Evolutionary conservation across 1,284 basidiomycete genomes (phyloP).

Genomic region (Boletellus deceptivus): DNA sequence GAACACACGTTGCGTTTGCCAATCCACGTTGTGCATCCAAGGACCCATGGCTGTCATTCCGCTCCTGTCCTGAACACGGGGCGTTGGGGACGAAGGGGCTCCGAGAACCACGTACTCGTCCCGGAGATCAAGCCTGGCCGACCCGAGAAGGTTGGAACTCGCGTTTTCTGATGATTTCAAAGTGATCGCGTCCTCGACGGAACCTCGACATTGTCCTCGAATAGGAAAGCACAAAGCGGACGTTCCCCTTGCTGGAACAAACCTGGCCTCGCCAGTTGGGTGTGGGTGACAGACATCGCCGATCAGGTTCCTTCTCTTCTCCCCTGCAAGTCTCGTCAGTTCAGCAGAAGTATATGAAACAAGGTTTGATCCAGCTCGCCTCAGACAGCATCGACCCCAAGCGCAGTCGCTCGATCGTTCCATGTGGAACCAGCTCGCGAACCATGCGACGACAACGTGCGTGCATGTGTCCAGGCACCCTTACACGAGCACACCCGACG

Average conservation of each 20-base stretch:
- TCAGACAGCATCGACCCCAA: conserved; percentile 13
- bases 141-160: conserved; percentile 18
- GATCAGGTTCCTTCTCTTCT: conserved; percentile 13
- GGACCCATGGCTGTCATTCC: conserved; percentile 4
- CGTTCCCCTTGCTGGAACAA: conserved; percentile 5
- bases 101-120: conserved; percentile 17
- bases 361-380: conserved; percentile 14
- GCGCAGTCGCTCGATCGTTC: conserved; percentile 12
- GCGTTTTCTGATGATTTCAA: conserved; percentile 13
- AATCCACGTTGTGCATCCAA: conserved; percentile 19
- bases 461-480: conserved; percentile 19
- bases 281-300: conserved; percentile 14
- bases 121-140: conserved; percentile 11
- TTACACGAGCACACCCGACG: background rate
- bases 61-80: conserved; percentile 20
- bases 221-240: conserved; percentile 11
- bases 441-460: conserved; percentile 24
- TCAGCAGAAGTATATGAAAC: conserved; percentile 1
- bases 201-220: conserved; percentile 7
- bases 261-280: conserved; percentile 22
- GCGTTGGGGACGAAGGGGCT: conserved; percentile 11
- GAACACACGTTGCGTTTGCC: conserved; percentile 20
- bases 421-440: background rate
- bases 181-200: conserved; percentile 25
- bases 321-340: background rate